Percentiles rank a stretch among this genome's conserved stretches.
These are phyloP conservation scores for Aspergillus ochraceoroseus DNA, from an alignment of 2,329 filamentous ascomycete species.

Conservation along the genomic window DNA sequence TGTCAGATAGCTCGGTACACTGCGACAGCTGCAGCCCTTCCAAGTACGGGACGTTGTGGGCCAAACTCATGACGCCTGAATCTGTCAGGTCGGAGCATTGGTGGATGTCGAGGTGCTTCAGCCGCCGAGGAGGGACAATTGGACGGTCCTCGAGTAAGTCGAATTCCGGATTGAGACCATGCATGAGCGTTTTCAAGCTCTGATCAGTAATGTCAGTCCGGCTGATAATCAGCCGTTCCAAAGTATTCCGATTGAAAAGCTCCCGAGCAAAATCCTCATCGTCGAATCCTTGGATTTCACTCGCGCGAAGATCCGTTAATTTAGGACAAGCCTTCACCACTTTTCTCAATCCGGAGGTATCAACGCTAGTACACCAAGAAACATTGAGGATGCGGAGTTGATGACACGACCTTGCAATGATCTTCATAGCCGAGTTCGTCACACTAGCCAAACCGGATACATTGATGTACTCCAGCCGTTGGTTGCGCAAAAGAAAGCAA, in stretches of 20 bases:
- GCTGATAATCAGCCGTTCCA: conserved; percentile 76
- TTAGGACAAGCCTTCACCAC: conserved; percentile 68
- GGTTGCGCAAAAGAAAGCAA: conserved; percentile 73
- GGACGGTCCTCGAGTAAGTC: conserved; percentile 74
- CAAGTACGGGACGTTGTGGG: conserved; percentile 68
- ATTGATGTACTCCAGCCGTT: conserved; percentile 75
- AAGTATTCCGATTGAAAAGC: conserved; percentile 72
- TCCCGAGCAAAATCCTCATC: conserved; percentile 65
- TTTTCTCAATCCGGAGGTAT: conserved; percentile 67
- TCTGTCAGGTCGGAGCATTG: conserved; percentile 71
- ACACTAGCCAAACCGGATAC: conserved; percentile 69
- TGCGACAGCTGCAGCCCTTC: conserved; percentile 80
- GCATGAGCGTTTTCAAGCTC: conserved; percentile 66
- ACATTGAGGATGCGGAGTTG: conserved; percentile 81
- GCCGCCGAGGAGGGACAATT: conserved; percentile 67
- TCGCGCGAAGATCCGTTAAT: conserved; percentile 73
- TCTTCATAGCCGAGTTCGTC: conserved; percentile 81
- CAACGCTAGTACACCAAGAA: conserved; percentile 86
- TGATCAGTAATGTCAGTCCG: conserved; percentile 73
- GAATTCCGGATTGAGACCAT: conserved; percentile 69
- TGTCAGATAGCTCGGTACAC: conserved; percentile 68
- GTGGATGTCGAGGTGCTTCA: conserved; percentile 81
- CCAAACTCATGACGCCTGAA: conserved; percentile 64
- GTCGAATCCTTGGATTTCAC: conserved; percentile 76
- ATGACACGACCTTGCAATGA: conserved; percentile 74